phyloP scores from a whole-genome alignment of 78 protist species.

The Speleostelium caveatum region DNA sequence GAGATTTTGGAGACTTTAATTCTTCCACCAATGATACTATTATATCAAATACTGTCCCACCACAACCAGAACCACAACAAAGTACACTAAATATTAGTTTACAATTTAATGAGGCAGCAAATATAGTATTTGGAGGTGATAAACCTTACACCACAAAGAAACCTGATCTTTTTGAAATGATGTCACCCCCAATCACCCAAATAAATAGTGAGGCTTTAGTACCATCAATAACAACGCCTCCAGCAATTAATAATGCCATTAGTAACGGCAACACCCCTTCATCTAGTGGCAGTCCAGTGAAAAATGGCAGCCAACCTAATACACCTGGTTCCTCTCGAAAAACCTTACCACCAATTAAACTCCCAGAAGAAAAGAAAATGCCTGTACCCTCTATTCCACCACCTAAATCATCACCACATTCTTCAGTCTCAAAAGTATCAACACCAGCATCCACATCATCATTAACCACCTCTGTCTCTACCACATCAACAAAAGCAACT shows the following conservation, averaged over 20 bases:
- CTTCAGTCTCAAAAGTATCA: too few relatives aligned
- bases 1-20: slow-evolving; percentile 38
- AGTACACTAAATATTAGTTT: slow-evolving; percentile 29
- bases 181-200: slow-evolving; percentile 51
- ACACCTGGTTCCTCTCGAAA: too few relatives aligned
- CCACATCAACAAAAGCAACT: not conserved
- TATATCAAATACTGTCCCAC: too few relatives aligned
- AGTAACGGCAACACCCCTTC: too few relatives aligned
- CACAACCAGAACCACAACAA: not conserved
- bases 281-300: too few relatives aligned
- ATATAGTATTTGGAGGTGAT: slow-evolving; percentile 1
- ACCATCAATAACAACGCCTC: slow-evolving; percentile 14
- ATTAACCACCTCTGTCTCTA: not conserved
- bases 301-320: too few relatives aligned
- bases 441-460: not conserved
- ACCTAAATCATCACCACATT: too few relatives aligned
- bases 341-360: not conserved
- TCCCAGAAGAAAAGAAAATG: too few relatives aligned
- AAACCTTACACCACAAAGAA: not conserved
- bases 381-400: too few relatives aligned
- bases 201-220: slow-evolving; percentile 22
- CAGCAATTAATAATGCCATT: not conserved
- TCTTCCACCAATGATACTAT: not conserved
- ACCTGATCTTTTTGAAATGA: not conserved
- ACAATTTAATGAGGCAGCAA: slow-evolving; percentile 42